Base-by-base conservation (phyloP, 371 early-diverging fungal genomes). In the Mucor mucedo region DNA sequence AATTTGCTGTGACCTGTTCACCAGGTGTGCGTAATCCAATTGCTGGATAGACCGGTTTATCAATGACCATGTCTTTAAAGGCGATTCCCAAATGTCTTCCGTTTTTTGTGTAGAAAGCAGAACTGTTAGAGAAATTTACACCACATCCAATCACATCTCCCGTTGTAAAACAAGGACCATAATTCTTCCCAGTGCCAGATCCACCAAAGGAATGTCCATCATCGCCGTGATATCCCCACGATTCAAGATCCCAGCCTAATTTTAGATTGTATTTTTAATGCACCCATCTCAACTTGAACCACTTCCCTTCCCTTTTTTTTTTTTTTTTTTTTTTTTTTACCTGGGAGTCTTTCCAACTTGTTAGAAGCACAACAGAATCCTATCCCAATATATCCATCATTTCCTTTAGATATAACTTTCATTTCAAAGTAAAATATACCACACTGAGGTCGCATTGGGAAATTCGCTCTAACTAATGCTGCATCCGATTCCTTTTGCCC, bases 391-490 rank as follows among this genome's bases (percentile, higher is more conserved):
- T 89, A 93, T 61, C 99, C 99, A 68, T 94, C 89, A 16, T 91
- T 82, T 21, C 98, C 99, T 70, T 95, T 95, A 69, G 87, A 89
- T 38, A 91, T 79, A 57, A 98, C 84, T 21, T 76, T 74, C 47
- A 94, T 87, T 70, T 98, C 99, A 70, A 78, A 98, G 73, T 97
- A 98, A 69, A 87, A 97, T 16, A 97, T 75, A 0, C 98, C 98
- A 58, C 89, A 87, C 58, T 91, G 91, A n/a, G 88, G 82, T 33
- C 93, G 93, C 48, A 96, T 94, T 9, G 93, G 84, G 42, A 79
- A 73, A 76, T 96, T 93, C n/a, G 91, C 75, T 60, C 94, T 78
- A 1, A 95, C 87, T 39, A 93, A 80, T 3, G 92, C 94, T 3
- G 97, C 95, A 69, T 97, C 94, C 1, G 71, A 61, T 63, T 97